A percentile compares a stretch with the other conserved stretches of the same genome.
Conservation (phyloP, 2,329 filamentous ascomycete genomes). For the Colletotrichum theobromicola region DNA sequence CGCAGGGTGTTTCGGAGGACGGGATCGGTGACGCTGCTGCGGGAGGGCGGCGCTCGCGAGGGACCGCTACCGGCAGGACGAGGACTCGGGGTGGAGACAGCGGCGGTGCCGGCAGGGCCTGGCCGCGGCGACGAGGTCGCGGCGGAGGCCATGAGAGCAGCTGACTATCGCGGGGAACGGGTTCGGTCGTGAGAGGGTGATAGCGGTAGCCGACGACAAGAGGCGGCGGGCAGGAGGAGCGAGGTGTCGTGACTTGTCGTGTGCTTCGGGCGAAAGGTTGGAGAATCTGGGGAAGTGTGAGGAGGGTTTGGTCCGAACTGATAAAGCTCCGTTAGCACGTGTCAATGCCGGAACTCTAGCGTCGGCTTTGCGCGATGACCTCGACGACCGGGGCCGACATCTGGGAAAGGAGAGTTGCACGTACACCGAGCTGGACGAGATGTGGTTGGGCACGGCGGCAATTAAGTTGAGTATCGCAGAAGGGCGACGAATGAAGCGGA, state of each 20-base stretch:
- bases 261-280: neutral
- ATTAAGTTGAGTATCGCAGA: neutral
- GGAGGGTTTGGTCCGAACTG: conserved; percentile 2
- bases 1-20: conserved; percentile 85
- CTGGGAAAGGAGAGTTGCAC: neutral
- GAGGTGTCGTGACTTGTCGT: neutral
- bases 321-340: conserved; percentile 14
- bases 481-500: neutral
- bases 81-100: neutral
- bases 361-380: neutral
- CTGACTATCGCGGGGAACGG: neutral
- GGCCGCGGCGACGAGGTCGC: conserved; percentile 20
- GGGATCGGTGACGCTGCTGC: conserved; percentile 56
- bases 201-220: neutral
- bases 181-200: neutral
- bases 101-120: neutral
- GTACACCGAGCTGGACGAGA: neutral
- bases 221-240: neutral
- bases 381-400: neutral
- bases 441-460: neutral
- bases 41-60: conserved; percentile 7
- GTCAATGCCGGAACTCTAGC: neutral
- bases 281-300: neutral
- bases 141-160: conserved; percentile 9
- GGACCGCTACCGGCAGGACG: conserved; percentile 6